phyloP scores from a whole-genome alignment of 169 alveolate genomes.

The Plasmodium vivax region DNA sequence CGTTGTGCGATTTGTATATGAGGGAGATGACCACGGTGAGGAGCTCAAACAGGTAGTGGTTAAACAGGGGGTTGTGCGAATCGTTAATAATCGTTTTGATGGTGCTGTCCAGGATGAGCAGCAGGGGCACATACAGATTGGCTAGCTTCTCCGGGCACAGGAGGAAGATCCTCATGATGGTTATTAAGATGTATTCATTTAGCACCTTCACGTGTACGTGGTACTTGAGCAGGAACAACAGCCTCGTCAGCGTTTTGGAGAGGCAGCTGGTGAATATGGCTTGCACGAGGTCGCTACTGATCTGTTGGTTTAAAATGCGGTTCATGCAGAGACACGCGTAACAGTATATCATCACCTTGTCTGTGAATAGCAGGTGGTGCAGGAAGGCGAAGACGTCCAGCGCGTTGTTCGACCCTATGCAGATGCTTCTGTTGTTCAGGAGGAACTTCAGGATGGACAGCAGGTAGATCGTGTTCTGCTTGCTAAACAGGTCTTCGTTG shows the following conservation, averaged over 20 bases:
- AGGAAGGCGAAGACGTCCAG: constrained; percentile 12
- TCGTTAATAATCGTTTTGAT: constrained; percentile 83
- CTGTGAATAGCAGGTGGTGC: constrained; percentile 18
- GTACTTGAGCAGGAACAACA: constrained; percentile 37
- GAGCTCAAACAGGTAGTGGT: constrained; percentile 87
- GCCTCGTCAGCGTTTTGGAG: not conserved
- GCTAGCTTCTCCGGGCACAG: not conserved
- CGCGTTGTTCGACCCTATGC: not conserved
- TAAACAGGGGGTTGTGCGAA: constrained; percentile 87
- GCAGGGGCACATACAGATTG: not conserved
- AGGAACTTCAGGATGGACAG: constrained; percentile 21
- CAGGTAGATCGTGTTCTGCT: constrained; percentile 16
- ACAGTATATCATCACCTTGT: constrained; percentile 30
- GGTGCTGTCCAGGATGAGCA: constrained; percentile 18
- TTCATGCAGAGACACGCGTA: constrained; percentile 54
- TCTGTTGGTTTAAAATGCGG: constrained; percentile 14
- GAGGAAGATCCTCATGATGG: constrained; percentile 39
- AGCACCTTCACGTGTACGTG: not conserved
- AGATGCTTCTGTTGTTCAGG: constrained; percentile 37
- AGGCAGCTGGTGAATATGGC: not conserved
- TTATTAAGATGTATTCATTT: constrained; percentile 56
- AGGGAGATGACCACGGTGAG: constrained; percentile 77
- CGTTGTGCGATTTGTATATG: constrained; percentile 52
- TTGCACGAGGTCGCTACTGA: not conserved
- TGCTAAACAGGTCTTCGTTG: constrained; percentile 33